Evolutionary conservation across 2,329 filamentous ascomycete species (phyloP).

Genomic region (Verticillium albo-atrum): DNA sequence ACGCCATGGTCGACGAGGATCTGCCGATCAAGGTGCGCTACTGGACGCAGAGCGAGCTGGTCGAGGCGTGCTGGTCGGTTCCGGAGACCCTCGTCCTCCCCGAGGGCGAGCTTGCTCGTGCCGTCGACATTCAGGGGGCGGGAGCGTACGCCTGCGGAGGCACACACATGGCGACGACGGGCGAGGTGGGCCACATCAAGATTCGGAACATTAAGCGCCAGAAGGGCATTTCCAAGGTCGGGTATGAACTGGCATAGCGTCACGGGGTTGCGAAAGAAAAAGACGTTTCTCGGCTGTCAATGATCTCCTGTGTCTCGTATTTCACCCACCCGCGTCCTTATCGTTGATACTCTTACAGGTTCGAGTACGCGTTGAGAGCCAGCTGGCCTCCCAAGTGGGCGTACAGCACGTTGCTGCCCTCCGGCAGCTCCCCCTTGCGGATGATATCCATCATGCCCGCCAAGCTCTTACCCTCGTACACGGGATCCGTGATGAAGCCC

Average conservation of each 20-base stretch:
- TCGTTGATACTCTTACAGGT: slow-evolving; percentile 5
- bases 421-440: slow-evolving; percentile 52
- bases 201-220: slow-evolving; percentile 64
- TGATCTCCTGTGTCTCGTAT: no score
- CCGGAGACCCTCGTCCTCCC: slow-evolving; percentile 41
- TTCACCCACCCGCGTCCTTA: not conserved
- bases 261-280: not conserved
- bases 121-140: slow-evolving; percentile 64
- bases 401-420: slow-evolving; percentile 63
- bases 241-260: slow-evolving; percentile 23
- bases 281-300: not conserved
- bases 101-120: slow-evolving; percentile 54
- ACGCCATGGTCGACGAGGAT: slow-evolving; percentile 50
- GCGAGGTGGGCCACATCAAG: slow-evolving; percentile 52
- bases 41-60: slow-evolving; percentile 59
- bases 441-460: slow-evolving; percentile 69
- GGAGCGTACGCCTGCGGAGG: slow-evolving; percentile 73
- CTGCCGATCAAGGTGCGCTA: slow-evolving; percentile 62
- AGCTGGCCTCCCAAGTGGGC: slow-evolving; percentile 68
- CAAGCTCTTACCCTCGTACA: slow-evolving; percentile 73
- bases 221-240: slow-evolving; percentile 61
- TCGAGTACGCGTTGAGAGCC: slow-evolving; percentile 63
- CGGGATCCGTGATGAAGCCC: slow-evolving; percentile 70
- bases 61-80: slow-evolving; percentile 22
- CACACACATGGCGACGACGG: slow-evolving; percentile 63